Percentiles rank a stretch among this genome's conserved stretches.
phyloP scores from a whole-genome alignment of 2,329 filamentous ascomycete genomes.

The Trichoderma sp. region DNA sequence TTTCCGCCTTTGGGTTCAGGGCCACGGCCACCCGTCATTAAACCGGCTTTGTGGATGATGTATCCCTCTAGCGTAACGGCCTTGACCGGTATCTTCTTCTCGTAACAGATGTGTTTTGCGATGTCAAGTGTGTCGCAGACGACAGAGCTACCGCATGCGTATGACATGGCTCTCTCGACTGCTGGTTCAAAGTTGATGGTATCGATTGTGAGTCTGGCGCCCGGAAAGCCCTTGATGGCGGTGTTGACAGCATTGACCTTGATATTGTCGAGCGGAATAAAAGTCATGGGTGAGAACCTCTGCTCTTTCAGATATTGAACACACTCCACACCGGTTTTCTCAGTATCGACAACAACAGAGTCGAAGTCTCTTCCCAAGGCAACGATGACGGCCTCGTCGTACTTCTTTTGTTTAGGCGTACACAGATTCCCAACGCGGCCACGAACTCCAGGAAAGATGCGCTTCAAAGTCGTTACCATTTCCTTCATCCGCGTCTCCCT shows the following conservation, averaged over 20 bases:
- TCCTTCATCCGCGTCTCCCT: slow-evolving; percentile 80
- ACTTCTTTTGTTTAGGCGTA: slow-evolving; percentile 97
- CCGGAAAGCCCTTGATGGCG: slow-evolving; percentile 84
- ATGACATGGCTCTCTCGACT: slow-evolving; percentile 89
- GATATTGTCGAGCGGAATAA: slow-evolving; percentile 96
- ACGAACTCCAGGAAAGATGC: slow-evolving; percentile 88
- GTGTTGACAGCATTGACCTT: slow-evolving; percentile 91
- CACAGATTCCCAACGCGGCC: slow-evolving; percentile 90
- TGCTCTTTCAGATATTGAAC: slow-evolving; percentile 94
- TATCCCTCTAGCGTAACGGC: slow-evolving; percentile 94
- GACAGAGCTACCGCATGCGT: slow-evolving; percentile 92
- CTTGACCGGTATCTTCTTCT: slow-evolving; percentile 83
- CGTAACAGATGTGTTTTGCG: slow-evolving; percentile 88
- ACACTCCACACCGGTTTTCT: slow-evolving; percentile 91
- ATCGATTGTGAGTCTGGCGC: slow-evolving; percentile 88
- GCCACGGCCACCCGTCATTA: slow-evolving; percentile 94
- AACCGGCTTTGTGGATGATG: slow-evolving; percentile 92
- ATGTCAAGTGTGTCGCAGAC: slow-evolving; percentile 87
- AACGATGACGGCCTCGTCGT: slow-evolving; percentile 87
- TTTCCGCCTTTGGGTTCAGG: slow-evolving; percentile 74
- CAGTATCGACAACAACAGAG: slow-evolving; percentile 90
- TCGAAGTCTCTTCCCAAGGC: slow-evolving; percentile 93
- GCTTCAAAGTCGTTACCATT: slow-evolving; percentile 82
- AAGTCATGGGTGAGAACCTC: slow-evolving; percentile 83
- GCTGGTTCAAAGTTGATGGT: slow-evolving; percentile 91